A percentile compares a stretch with the other conserved stretches of the same genome.
These are phyloP conservation scores for Malus hybrid DNA, from an alignment of 331 rosid species.

Conservation along the genomic window DNA sequence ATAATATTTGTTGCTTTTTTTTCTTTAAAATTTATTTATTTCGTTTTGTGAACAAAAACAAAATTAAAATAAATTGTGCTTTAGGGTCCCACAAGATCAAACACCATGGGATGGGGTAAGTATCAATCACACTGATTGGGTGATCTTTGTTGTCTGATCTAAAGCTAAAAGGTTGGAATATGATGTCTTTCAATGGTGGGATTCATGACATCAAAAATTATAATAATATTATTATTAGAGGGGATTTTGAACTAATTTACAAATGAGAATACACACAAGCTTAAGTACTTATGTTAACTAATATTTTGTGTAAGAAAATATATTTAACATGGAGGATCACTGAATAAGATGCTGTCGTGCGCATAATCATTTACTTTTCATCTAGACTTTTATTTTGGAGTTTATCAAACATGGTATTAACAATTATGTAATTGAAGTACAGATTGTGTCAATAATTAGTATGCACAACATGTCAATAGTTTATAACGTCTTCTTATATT, in stretches of 20 bases:
- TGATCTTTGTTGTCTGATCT: conserved; percentile 48
- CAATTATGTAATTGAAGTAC: no score
- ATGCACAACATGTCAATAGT: no score
- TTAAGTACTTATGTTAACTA: no score
- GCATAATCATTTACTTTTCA: no score
- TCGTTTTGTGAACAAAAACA: background rate
- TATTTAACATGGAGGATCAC: no score
- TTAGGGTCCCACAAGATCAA: conserved; percentile 43
- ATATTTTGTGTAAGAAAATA: no score
- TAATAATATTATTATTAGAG: background rate
- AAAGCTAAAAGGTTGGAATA: conserved; percentile 31
- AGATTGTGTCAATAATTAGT: no score
- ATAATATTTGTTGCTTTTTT: conserved; percentile 10
- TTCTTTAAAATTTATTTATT: background rate
- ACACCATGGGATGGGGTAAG: conserved; percentile 44
- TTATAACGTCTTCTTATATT: no score
- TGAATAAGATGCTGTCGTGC: no score
- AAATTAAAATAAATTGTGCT: background rate
- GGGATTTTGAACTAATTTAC: background rate
- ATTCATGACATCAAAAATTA: conserved; percentile 1
- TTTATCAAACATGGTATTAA: no score
- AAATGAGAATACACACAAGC: background rate
- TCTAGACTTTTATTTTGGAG: no score
- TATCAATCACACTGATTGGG: conserved; percentile 27
- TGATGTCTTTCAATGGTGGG: conserved; percentile 28